Conservation (phyloP, 2,329 filamentous ascomycete genomes). For the Verticillium longisporum region DNA sequence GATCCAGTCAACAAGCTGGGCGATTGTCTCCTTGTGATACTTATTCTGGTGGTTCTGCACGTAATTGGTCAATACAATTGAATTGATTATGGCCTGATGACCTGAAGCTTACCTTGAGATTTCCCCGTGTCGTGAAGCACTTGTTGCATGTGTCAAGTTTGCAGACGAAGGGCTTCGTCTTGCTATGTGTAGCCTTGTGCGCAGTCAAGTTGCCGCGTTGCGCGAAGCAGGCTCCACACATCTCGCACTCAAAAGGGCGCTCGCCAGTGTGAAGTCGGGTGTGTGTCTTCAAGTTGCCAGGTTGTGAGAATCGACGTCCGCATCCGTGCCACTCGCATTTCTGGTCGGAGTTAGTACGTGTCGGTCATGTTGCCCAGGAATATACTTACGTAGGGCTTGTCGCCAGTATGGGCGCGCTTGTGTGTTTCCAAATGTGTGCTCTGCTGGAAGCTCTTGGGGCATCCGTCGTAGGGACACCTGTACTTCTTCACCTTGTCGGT, state of each 20-base stretch:
- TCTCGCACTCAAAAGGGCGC: conserved; percentile 72
- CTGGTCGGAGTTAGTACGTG: conserved; percentile 28
- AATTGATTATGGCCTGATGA: not conserved
- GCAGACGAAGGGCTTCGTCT: conserved; percentile 74
- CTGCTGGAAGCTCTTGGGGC: conserved; percentile 78
- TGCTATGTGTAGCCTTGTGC: conserved; percentile 74
- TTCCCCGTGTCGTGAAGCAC: conserved; percentile 82
- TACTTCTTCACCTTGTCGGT: conserved; percentile 49
- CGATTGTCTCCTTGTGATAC: conserved; percentile 73
- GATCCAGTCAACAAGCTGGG: conserved; percentile 64
- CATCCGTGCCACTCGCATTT: conserved; percentile 67
- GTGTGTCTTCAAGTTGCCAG: conserved; percentile 90
- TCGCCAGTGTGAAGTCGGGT: conserved; percentile 83
- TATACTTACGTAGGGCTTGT: conserved; percentile 75
- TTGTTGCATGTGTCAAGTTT: conserved; percentile 79
- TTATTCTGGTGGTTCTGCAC: conserved; percentile 83
- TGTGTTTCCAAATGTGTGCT: conserved; percentile 94
- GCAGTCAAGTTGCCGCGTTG: conserved; percentile 81
- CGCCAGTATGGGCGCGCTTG: conserved; percentile 77
- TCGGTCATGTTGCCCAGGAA: not conserved
- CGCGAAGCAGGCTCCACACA: conserved; percentile 76
- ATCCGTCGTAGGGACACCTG: conserved; percentile 65
- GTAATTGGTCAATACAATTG: conserved; percentile 1
- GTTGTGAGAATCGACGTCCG: conserved; percentile 76
- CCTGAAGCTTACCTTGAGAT: conserved; percentile 65